phyloP scores from a whole-genome alignment of 495 filamentous ascomycete species.

The Delitschia confertaspora region DNA sequence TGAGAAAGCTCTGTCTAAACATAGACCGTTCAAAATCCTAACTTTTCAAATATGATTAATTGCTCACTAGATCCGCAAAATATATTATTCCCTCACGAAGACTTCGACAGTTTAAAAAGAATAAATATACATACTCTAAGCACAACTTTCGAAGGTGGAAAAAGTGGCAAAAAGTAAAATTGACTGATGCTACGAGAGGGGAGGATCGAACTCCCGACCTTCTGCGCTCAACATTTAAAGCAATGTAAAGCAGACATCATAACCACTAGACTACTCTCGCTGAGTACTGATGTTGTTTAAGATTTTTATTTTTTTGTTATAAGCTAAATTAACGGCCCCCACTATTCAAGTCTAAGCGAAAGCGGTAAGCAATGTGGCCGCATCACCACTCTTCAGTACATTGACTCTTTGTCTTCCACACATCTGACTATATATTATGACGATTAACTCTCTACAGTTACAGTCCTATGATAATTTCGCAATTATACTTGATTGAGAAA shows the following conservation, averaged over 20 bases:
- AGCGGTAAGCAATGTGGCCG: no score
- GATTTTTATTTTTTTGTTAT: background rate
- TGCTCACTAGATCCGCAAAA: background rate
- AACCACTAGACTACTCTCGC: slow-evolving; percentile 28
- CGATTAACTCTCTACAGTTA: no score
- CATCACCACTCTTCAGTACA: no score
- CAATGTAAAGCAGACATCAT: slow-evolving; percentile 31
- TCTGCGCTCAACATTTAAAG: slow-evolving; percentile 18
- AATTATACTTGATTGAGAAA: no score
- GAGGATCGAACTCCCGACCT: slow-evolving; percentile 30
- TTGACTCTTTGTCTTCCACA: no score
- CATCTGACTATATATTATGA: no score
- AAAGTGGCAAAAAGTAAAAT: slow-evolving; percentile 2
- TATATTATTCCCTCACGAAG: background rate
- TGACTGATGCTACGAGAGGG: slow-evolving; percentile 20
- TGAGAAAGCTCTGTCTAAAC: no score
- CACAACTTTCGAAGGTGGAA: background rate
- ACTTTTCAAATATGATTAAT: no score
- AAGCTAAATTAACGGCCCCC: background rate
- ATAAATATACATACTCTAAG: no score
- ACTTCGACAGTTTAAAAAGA: background rate
- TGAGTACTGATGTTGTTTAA: slow-evolving; percentile 4
- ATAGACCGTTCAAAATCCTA: no score
- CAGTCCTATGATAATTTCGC: no score
- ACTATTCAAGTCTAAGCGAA: background rate